phyloP scores from a whole-genome alignment of 2,329 filamentous ascomycete species.

The Dryadomyces quercivorus region DNA sequence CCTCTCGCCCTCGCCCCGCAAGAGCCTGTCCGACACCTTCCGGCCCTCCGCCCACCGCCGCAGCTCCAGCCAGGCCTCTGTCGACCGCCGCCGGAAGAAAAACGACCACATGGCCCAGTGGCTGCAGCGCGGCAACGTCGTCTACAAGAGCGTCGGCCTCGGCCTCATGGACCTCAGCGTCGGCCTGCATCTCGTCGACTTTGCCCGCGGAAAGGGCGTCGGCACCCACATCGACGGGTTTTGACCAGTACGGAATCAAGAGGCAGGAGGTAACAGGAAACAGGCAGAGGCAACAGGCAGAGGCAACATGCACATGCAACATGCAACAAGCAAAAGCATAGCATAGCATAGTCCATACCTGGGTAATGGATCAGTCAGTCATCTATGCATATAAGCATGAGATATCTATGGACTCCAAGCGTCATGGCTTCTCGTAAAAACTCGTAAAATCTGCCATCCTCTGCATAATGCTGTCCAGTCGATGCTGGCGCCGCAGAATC shows the following conservation, averaged over 20 bases:
- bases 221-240: conserved; percentile 43
- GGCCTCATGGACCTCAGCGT: conserved; percentile 56
- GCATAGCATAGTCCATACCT: too few relatives aligned
- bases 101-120: conserved; percentile 39
- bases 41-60: conserved; percentile 15
- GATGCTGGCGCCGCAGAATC: conserved; percentile 5
- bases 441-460: conserved; percentile 2
- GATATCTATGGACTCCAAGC: background rate
- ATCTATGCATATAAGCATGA: too few relatives aligned
- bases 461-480: conserved; percentile 9
- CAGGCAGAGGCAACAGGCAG: too few relatives aligned
- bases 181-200: conserved; percentile 42
- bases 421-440: background rate
- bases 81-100: conserved; percentile 19
- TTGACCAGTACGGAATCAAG: too few relatives aligned
- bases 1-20: conserved; percentile 3
- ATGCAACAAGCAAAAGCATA: too few relatives aligned
- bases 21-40: background rate
- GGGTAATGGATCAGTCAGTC: too few relatives aligned
- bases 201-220: conserved; percentile 42
- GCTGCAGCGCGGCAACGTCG: conserved; percentile 50
- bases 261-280: too few relatives aligned
- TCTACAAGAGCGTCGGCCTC: conserved; percentile 57
- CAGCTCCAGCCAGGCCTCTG: conserved; percentile 18
- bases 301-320: too few relatives aligned